A percentile compares a stretch with the other conserved stretches of the same genome.
Evolutionary conservation across 2,329 filamentous ascomycete species (phyloP).

Genomic region (Cladosporium halotolerans): DNA sequence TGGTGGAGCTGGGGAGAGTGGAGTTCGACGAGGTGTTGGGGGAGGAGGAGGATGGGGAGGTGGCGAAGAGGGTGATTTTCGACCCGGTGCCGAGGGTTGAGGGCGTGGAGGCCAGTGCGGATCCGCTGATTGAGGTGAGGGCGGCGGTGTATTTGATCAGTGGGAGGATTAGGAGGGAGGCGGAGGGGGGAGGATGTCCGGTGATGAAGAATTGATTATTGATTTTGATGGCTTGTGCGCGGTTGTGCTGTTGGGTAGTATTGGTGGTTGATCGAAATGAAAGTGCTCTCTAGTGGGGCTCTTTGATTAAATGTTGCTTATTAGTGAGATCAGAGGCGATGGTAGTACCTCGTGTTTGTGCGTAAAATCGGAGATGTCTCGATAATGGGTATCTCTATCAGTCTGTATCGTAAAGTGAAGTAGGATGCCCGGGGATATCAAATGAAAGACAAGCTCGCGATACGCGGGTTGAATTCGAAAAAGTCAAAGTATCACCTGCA

Average conservation of each 20-base stretch:
- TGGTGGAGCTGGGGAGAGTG: constrained; percentile 48
- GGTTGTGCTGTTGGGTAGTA: not conserved
- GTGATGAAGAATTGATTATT: not conserved
- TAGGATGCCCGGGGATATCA: no score
- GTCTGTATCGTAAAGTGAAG: no score
- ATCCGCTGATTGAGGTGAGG: constrained; percentile 52
- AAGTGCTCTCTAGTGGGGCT: no score
- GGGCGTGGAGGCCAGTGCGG: constrained; percentile 47
- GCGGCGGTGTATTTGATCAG: constrained; percentile 52
- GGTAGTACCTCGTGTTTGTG: no score
- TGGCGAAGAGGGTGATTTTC: constrained; percentile 50
- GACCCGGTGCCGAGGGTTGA: constrained; percentile 52
- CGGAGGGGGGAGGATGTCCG: constrained; percentile 13
- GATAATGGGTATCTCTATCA: no score
- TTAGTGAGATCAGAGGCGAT: no score
- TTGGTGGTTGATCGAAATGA: not conserved
- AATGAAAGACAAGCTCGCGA: no score
- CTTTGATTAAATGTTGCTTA: no score
- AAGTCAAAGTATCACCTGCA: no score
- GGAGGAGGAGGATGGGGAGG: constrained; percentile 13
- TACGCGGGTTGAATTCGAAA: no score
- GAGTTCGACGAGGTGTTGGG: constrained; percentile 35
- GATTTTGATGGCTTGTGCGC: not conserved
- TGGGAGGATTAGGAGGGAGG: constrained; percentile 47
- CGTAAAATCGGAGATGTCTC: no score